Conservation (phyloP, 768 basidiomycete genomes). For the Polyporus arcularius region DNA sequence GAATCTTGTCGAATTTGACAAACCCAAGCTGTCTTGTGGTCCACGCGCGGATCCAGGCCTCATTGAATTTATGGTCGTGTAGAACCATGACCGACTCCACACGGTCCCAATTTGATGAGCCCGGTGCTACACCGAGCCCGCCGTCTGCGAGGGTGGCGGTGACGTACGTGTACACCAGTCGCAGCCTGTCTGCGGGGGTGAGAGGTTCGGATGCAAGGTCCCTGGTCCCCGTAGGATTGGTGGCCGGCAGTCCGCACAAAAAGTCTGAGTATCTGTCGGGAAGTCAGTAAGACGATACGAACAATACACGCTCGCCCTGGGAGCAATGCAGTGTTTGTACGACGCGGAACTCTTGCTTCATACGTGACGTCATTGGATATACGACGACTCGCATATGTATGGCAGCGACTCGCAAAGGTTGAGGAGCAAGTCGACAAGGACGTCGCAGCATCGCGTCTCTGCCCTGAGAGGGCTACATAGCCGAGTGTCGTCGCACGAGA, state of each 20-base stretch:
- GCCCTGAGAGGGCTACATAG: too few relatives aligned
- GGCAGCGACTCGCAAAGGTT: too few relatives aligned
- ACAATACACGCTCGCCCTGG: not conserved
- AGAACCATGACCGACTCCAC: slow-evolving; percentile 81
- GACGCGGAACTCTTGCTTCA: not conserved
- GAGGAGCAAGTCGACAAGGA: too few relatives aligned
- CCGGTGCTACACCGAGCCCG: slow-evolving; percentile 81
- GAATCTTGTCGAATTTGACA: slow-evolving; percentile 66
- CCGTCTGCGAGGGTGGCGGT: slow-evolving; percentile 73
- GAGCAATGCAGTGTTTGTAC: not conserved
- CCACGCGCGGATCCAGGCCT: slow-evolving; percentile 78
- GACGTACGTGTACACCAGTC: slow-evolving; percentile 74
- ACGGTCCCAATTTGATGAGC: slow-evolving; percentile 71
- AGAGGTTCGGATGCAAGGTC: slow-evolving; percentile 49
- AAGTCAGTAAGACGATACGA: not conserved
- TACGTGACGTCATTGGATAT: too few relatives aligned
- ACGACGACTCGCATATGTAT: too few relatives aligned
- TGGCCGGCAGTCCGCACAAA: slow-evolving; percentile 68
- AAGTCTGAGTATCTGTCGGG: slow-evolving; percentile 68
- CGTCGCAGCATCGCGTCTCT: too few relatives aligned
- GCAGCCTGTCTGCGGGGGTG: slow-evolving; percentile 74
- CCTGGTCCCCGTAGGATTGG: slow-evolving; percentile 41
- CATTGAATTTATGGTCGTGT: slow-evolving; percentile 83
- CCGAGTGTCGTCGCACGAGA: too few relatives aligned
- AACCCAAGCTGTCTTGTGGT: slow-evolving; percentile 62